Evolutionary conservation across 164 flowering plant species (phyloP).

Genomic region (Taxillus chinensis): DNA sequence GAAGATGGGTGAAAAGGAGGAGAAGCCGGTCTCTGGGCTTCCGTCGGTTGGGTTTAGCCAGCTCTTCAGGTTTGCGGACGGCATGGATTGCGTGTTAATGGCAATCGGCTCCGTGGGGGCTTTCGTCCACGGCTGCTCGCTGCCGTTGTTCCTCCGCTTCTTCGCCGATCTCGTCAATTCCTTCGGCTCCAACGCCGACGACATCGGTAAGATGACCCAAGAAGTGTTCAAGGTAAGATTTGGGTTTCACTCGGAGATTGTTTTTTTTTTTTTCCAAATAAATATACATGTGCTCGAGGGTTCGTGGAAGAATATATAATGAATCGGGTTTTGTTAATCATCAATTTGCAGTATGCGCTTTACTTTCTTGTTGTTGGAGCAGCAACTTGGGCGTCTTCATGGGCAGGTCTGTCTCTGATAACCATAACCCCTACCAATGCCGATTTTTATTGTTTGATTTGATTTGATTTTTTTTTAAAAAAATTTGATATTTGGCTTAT

Average conservation of each 20-base stretch:
- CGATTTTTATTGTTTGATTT: not conserved
- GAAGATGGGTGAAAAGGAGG: slow-evolving; percentile 17
- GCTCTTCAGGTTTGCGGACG: slow-evolving; percentile 88
- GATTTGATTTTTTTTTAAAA: not conserved
- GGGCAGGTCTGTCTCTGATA: slow-evolving; percentile 60
- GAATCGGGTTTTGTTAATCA: not conserved
- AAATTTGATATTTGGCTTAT: not conserved
- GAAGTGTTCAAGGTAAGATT: slow-evolving; percentile 74
- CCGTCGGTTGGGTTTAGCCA: slow-evolving; percentile 47
- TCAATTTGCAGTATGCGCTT: slow-evolving; percentile 68
- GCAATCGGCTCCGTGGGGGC: slow-evolving; percentile 80
- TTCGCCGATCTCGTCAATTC: slow-evolving; percentile 99
- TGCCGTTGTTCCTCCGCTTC: slow-evolving; percentile 89
- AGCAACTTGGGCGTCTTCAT: slow-evolving; percentile 95
- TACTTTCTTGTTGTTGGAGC: slow-evolving; percentile 97
- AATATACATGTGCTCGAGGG: no score
- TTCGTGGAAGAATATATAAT: not conserved
- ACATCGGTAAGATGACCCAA: slow-evolving; percentile 82
- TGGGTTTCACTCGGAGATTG: no score
- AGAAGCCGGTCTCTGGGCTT: slow-evolving; percentile 35
- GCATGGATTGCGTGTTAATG: slow-evolving; percentile 76
- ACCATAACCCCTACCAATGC: no score
- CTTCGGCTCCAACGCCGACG: slow-evolving; percentile 73
- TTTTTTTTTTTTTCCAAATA: no score
- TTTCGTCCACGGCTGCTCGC: slow-evolving; percentile 80